Conservation (phyloP, 495 filamentous ascomycete species). For the Trichoderma asperelloides region DNA sequence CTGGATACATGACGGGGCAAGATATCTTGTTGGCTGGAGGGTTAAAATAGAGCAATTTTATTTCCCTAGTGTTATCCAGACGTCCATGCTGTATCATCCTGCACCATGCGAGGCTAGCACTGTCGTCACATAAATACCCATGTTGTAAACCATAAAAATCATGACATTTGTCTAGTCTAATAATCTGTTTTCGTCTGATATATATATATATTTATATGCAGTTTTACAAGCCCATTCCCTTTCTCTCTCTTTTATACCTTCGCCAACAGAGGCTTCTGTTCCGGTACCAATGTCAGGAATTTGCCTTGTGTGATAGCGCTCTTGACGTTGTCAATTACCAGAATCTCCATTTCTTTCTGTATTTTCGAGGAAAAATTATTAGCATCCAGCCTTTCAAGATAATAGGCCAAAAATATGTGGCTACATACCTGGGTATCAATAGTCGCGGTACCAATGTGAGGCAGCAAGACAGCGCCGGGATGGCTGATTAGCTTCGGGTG, state of each 20-base stretch:
- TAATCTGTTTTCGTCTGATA: neutral
- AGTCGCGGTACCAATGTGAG: constrained; percentile 12
- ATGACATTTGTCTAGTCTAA: neutral
- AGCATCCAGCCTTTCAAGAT: neutral
- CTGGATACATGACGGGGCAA: constrained; percentile 7
- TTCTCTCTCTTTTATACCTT: neutral
- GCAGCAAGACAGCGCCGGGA: constrained; percentile 2
- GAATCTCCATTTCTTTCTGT: constrained; percentile 9
- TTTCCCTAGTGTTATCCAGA: neutral
- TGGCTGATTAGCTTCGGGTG: constrained; percentile 33
- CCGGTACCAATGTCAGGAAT: constrained; percentile 1
- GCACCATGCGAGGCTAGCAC: too few species aligned
- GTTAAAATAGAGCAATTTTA: neutral
- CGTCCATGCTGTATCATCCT: too few species aligned
- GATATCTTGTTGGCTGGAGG: constrained; percentile 5
- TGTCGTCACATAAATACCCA: neutral
- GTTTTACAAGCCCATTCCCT: neutral
- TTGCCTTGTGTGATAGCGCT: neutral
- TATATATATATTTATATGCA: neutral
- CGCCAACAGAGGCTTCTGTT: neutral
- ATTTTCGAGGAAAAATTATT: neutral
- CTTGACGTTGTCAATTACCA: constrained; percentile 11
- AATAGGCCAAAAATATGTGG: neutral
- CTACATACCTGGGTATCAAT: constrained; percentile 7
- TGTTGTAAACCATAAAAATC: neutral